Evolutionary conservation across 352 stramenopile genomes (phyloP).

Genomic region (Globisporangium abappressorium): DNA sequence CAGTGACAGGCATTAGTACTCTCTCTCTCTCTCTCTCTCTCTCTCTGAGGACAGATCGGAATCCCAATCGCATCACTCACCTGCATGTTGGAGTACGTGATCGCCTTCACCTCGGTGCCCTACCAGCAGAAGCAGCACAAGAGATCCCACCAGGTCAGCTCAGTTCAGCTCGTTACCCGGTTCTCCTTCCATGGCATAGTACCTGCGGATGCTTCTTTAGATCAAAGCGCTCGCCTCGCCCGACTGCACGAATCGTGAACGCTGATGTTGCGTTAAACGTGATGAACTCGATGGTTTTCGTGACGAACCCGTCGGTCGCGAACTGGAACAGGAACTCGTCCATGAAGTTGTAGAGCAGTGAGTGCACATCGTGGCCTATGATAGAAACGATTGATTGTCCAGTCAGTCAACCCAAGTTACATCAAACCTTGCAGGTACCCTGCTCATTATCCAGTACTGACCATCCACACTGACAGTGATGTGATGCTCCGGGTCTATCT

Average conservation of each 20-base stretch:
- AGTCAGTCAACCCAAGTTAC: background rate
- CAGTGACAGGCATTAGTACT: background rate
- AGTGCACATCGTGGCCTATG: slow-evolving; percentile 46
- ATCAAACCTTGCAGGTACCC: background rate
- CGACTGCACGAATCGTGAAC: background rate
- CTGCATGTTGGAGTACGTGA: slow-evolving; percentile 2
- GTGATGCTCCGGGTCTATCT: background rate
- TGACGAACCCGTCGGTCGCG: background rate
- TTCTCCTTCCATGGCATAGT: background rate
- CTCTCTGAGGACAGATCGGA: background rate
- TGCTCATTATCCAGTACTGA: background rate
- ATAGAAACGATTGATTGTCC: background rate
- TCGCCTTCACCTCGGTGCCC: slow-evolving; percentile 2
- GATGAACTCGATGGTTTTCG: background rate
- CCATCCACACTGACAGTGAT: background rate
- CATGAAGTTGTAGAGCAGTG: slow-evolving; percentile 43
- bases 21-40: background rate
- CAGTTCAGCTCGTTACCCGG: background rate
- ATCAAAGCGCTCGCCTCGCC: background rate
- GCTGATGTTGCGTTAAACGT: background rate
- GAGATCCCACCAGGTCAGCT: background rate
- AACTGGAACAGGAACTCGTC: slow-evolving; percentile 1
- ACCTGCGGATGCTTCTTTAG: background rate
- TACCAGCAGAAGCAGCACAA: background rate
- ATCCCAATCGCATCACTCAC: background rate